Percentiles rank a stretch among this genome's conserved stretches.
phyloP scores from a whole-genome alignment of 2,329 filamentous ascomycete genomes.

The Ceratocystiopsis sp. region DNA sequence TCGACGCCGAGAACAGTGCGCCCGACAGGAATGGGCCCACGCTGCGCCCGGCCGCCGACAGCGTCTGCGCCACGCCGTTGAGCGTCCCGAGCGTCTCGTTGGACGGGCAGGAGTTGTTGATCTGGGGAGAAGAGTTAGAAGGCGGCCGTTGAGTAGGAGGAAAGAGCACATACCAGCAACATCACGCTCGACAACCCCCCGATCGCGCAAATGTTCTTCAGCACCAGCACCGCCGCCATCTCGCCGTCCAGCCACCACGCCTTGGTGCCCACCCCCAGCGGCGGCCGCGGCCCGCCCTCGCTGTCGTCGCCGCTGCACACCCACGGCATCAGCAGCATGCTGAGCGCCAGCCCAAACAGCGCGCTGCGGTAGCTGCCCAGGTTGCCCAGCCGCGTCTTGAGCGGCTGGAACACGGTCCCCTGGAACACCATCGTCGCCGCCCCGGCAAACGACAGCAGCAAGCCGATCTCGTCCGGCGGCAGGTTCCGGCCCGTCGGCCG shows the following conservation, averaged over 20 bases:
- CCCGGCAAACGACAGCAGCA: constrained; percentile 72
- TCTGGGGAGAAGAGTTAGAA: constrained; percentile 30
- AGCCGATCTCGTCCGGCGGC: constrained; percentile 62
- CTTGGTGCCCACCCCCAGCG: constrained; percentile 41
- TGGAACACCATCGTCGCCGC: constrained; percentile 81
- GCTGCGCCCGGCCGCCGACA: constrained; percentile 79
- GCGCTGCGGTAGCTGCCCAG: constrained; percentile 67
- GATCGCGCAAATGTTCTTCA: constrained; percentile 83
- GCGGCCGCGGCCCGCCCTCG: constrained; percentile 18
- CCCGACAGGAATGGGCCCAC: constrained; percentile 81
- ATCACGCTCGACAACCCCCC: constrained; percentile 81
- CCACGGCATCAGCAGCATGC: constrained; percentile 79
- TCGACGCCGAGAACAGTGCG: constrained; percentile 65
- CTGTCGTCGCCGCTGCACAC: constrained; percentile 55
- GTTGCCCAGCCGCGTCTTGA: constrained; percentile 70
- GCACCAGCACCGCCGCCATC: constrained; percentile 59
- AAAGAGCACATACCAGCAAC: constrained; percentile 42
- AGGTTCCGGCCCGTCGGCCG: constrained; percentile 63
- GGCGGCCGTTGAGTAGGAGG: no score
- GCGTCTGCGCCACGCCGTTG: constrained; percentile 84
- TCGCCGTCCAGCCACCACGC: constrained; percentile 62
- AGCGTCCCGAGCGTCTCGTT: constrained; percentile 73
- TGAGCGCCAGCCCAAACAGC: constrained; percentile 61
- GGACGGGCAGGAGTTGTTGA: constrained; percentile 84
- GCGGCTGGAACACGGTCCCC: constrained; percentile 61